Conservation (phyloP, 177 flowering plant species). For the Vitis hybrid region DNA sequence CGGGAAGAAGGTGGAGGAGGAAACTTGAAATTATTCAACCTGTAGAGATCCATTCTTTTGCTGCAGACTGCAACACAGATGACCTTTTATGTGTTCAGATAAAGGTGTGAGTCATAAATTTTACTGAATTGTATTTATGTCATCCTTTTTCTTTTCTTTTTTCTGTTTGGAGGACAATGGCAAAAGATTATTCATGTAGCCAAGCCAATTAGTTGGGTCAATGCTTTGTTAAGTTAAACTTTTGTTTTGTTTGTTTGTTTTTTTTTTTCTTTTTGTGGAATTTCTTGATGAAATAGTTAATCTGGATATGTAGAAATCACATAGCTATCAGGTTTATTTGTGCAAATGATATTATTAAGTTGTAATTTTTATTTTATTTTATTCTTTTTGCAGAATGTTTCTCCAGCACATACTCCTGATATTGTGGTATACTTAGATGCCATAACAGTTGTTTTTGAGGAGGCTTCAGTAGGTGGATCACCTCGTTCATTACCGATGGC, state of each 20-base stretch:
- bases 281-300: too few relatives aligned
- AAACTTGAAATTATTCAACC: conserved; percentile 93
- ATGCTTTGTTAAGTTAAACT: too few relatives aligned
- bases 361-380: not conserved
- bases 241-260: too few relatives aligned
- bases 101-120: conserved; percentile 52
- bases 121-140: not conserved
- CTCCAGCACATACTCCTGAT: conserved; percentile 81
- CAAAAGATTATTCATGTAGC: too few relatives aligned
- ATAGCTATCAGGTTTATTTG: too few relatives aligned
- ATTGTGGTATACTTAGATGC: conserved; percentile 81
- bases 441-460: conserved; percentile 82
- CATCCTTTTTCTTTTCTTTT: too few relatives aligned
- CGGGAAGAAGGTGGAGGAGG: conserved; percentile 94
- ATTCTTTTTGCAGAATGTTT: conserved; percentile 73
- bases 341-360: too few relatives aligned
- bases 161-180: too few relatives aligned
- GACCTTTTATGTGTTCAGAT: conserved; percentile 94
- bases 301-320: too few relatives aligned
- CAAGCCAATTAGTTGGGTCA: too few relatives aligned
- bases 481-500: conserved; percentile 77
- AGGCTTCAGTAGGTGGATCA: conserved; percentile 74
- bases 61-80: conserved; percentile 90
- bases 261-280: too few relatives aligned
- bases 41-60: conserved; percentile 77